Base-by-base conservation (phyloP, 2,329 filamentous ascomycete species). In the Chaetoscypha palmicola region DNA sequence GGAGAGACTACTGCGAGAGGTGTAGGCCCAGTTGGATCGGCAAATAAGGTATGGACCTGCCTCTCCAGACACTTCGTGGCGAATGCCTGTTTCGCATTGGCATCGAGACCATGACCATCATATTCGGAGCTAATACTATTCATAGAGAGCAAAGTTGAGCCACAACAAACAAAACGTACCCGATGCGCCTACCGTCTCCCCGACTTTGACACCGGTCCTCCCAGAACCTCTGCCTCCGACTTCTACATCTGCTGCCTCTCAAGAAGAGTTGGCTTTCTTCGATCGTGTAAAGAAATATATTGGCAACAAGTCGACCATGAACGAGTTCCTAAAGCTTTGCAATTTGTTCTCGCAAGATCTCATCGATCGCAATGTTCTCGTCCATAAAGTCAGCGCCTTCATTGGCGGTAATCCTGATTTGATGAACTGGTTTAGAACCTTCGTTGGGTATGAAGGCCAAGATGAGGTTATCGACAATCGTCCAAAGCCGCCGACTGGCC, bases 221-320 rank as follows among this genome's bases (percentile, higher is more conserved):
- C 92, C 92, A 1, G 86, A 91, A 60, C 90, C 92, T 2, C 76
- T 97, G 23, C 81, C 85, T 11, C 89, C 90, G 1, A 81, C 80
- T 0, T 77, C 81, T 0, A 79, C 81, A 1, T 72, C 81, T 7
- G 80, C 81, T n/a, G 85, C 88, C 1, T 85, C 77, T 19, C 76
- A 81, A 42, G 91, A 97, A 46, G 91, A 97, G 60, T 74, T 97
- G 41, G 81, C 81, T 2, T 97, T 97, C 67, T 98, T 98, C 57
- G 92, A 98, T 49, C 83, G 89, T 5, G 89, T 92, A 14, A 97
- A 96, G 74, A 98, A 98, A 66, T 91, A 84, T 58, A 87, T 98
- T 46, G 82, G 84, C 49, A 97, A 97, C 64, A 86, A 94, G 63
- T 85, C 87, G 44, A 83, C 83, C 2, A 94, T 94, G 75, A 90